phyloP scores from a whole-genome alignment of 768 basidiomycete species.

The Gymnopilus dilepis region DNA sequence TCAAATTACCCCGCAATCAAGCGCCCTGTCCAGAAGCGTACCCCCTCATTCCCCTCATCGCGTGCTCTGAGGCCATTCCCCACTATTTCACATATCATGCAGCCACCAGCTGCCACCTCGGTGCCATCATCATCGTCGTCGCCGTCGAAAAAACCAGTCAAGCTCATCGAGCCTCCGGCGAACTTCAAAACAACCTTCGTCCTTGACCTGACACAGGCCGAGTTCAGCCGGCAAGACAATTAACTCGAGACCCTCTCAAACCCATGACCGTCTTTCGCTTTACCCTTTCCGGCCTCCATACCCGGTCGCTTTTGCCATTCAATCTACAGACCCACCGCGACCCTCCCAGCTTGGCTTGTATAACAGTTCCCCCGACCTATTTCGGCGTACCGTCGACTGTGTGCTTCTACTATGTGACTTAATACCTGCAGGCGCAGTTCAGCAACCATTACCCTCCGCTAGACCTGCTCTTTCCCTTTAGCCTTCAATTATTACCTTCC shows the following conservation, averaged over 20 bases:
- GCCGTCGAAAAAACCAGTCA: constrained; percentile 51
- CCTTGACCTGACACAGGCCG: constrained; percentile 83
- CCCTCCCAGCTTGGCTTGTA: constrained; percentile 6
- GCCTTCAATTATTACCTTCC: constrained; percentile 25
- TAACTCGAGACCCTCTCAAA: neutral
- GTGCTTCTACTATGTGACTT: neutral
- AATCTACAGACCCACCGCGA: constrained; percentile 3
- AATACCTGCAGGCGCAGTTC: neutral
- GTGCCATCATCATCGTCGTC: constrained; percentile 31
- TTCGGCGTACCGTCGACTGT: neutral
- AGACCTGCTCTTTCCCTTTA: constrained; percentile 1
- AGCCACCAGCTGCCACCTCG: constrained; percentile 35
- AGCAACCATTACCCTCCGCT: neutral
- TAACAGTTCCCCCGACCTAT: neutral
- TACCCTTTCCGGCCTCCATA: neutral
- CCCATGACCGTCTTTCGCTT: constrained; percentile 6
- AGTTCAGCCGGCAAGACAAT: constrained; percentile 70
- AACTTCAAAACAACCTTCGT: constrained; percentile 73
- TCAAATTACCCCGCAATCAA: constrained; percentile 31
- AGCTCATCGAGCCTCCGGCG: constrained; percentile 81
- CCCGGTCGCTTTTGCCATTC: constrained; percentile 2
- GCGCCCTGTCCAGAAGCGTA: constrained; percentile 47
- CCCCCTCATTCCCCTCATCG: constrained; percentile 67
- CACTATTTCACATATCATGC: constrained; percentile 54
- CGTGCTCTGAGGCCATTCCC: constrained; percentile 82